phyloP scores from a whole-genome alignment of 2,329 filamentous ascomycete species.

The Xylaria sp. region DNA sequence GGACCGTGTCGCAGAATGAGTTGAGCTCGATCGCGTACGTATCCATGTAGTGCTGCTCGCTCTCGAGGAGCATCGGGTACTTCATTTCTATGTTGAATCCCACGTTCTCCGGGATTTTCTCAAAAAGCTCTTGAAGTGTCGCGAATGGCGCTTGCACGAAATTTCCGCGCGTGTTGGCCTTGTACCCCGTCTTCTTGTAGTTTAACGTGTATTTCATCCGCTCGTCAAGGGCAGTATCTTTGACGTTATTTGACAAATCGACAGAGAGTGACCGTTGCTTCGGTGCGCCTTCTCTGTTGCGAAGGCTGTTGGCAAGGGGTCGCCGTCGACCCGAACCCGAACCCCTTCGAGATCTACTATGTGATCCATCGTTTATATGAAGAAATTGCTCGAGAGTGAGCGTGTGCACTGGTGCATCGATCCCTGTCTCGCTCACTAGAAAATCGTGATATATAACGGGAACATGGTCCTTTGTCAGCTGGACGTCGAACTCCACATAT shows the following conservation, averaged over 20 bases:
- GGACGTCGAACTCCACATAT: constrained; percentile 85
- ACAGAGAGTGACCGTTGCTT: constrained; percentile 67
- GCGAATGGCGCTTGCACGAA: constrained; percentile 97
- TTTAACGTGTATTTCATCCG: constrained; percentile 97
- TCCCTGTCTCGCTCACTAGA: constrained; percentile 95
- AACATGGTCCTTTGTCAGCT: constrained; percentile 98
- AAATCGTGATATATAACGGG: constrained; percentile 99
- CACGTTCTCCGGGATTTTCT: constrained; percentile 80
- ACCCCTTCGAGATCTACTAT: constrained; percentile 52
- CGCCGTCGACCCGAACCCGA: constrained; percentile 43
- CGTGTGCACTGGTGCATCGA: constrained; percentile 95
- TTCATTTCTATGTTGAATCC: constrained; percentile 99
- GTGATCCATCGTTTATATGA: constrained; percentile 77
- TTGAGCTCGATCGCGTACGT: constrained; percentile 96
- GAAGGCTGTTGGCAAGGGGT: constrained; percentile 46
- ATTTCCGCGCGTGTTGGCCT: constrained; percentile 91
- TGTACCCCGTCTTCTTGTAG: constrained; percentile 94
- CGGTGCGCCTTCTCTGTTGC: constrained; percentile 48
- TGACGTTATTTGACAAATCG: constrained; percentile 59
- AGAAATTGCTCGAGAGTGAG: constrained; percentile 95
- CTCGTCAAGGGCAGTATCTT: constrained; percentile 66
- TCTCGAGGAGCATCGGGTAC: constrained; percentile 97
- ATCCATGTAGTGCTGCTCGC: constrained; percentile 95
- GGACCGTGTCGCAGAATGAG: constrained; percentile 93
- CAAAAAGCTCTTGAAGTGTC: constrained; percentile 92